Evolutionary conservation across 2,329 filamentous ascomycete species (phyloP).

Genomic region (Curvularia hawaiiensis): DNA sequence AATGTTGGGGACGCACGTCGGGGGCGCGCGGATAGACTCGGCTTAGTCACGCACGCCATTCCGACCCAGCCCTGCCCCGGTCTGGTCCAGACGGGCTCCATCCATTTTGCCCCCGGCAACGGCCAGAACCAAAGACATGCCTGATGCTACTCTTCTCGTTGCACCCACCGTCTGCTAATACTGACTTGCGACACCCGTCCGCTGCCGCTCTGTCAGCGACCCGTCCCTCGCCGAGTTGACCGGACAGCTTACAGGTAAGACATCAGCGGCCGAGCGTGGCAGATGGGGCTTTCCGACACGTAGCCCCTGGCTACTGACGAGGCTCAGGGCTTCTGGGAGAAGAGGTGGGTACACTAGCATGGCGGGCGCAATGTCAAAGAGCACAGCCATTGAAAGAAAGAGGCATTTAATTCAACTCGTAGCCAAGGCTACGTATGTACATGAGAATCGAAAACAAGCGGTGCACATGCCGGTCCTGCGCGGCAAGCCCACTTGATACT

Average conservation of each 20-base stretch:
- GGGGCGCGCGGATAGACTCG: constrained; percentile 10
- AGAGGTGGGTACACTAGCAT: constrained; percentile 10
- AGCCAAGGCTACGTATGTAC: constrained; percentile 21
- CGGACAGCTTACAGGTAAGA: neutral
- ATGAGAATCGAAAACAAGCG: constrained; percentile 20
- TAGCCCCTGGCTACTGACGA: constrained; percentile 6
- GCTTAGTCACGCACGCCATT: constrained; percentile 20
- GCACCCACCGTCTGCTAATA: neutral
- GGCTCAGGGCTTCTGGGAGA: neutral
- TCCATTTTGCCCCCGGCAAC: neutral
- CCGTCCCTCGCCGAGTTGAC: neutral
- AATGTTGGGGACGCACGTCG: constrained; percentile 22
- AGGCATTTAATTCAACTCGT: constrained; percentile 10
- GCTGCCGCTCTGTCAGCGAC: neutral
- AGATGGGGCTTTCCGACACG: constrained; percentile 4
- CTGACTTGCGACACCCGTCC: neutral
- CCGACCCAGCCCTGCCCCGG: neutral
- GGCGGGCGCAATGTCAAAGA: neutral
- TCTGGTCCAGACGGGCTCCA: constrained; percentile 1
- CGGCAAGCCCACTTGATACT: constrained; percentile 15
- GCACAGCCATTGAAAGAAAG: constrained; percentile 7
- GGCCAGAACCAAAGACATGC: neutral
- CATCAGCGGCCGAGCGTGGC: neutral
- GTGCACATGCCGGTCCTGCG: constrained; percentile 12
- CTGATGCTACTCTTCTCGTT: constrained; percentile 1